Conservation (phyloP, 106 monocot genomes). For the Allium cepa region DNA sequence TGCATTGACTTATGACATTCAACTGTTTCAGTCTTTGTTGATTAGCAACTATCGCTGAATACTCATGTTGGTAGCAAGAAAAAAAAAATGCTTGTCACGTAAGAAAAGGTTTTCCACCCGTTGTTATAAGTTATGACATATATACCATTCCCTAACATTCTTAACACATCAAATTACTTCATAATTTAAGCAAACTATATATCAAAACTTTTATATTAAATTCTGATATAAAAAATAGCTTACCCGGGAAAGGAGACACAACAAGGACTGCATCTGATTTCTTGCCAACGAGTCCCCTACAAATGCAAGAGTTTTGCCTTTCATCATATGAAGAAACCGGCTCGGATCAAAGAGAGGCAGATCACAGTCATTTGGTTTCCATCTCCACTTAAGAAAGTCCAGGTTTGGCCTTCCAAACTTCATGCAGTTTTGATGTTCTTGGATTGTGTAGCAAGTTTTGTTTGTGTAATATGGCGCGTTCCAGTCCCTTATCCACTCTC, state of each 20-base stretch:
- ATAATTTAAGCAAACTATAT: too few relatives aligned
- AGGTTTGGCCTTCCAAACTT: conserved; percentile 42
- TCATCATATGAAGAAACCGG: conserved; percentile 25
- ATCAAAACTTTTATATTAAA: too few relatives aligned
- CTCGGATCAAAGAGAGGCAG: conserved; percentile 26
- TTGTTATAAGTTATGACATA: too few relatives aligned
- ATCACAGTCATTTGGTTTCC: conserved; percentile 47
- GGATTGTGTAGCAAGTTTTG: conserved; percentile 28
- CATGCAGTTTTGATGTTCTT: conserved; percentile 45
- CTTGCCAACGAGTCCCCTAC: conserved; percentile 40
- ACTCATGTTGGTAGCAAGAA: too few relatives aligned
- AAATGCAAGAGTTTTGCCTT: conserved; percentile 34
- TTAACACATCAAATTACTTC: too few relatives aligned
- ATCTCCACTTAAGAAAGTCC: conserved; percentile 48
- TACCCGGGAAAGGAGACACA: conserved; percentile 37
- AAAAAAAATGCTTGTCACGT: too few relatives aligned
- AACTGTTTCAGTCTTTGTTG: too few relatives aligned
- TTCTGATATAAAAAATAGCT: background rate
- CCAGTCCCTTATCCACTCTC: conserved; percentile 33
- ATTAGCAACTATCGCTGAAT: too few relatives aligned
- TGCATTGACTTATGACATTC: too few relatives aligned
- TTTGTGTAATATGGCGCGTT: conserved; percentile 39
- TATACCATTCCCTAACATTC: too few relatives aligned
- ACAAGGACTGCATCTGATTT: conserved; percentile 53
- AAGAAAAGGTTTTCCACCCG: too few relatives aligned